Percentiles rank a stretch among this genome's conserved stretches.
Evolutionary conservation across 2,329 filamentous ascomycete genomes (phyloP).

Genomic region (Alternaria infectoria): DNA sequence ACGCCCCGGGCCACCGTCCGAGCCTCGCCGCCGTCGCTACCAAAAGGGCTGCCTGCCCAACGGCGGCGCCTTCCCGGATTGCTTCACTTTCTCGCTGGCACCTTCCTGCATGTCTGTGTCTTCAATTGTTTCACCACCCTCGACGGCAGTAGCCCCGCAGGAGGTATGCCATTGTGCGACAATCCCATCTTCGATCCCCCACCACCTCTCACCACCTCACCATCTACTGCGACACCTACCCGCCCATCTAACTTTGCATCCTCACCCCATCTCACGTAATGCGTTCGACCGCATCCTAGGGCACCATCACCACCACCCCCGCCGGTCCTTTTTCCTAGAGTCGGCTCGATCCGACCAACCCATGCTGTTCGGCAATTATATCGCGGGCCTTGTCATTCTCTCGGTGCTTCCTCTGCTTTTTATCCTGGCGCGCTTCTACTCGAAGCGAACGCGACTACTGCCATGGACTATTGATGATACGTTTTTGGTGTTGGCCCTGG

Average conservation of each 20-base stretch:
- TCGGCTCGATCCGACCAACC: background rate
- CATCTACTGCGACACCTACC: conserved; percentile 6
- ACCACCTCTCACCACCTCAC: background rate
- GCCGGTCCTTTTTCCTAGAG: conserved; percentile 3
- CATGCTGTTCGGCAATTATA: conserved; percentile 18
- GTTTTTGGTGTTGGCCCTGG: conserved; percentile 28
- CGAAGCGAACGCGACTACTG: conserved; percentile 26
- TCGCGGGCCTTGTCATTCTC: conserved; percentile 22
- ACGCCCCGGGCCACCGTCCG: background rate
- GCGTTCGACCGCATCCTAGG: conserved; percentile 13
- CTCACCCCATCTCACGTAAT: conserved; percentile 4
- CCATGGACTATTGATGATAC: conserved; percentile 29
- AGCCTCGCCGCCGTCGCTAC: conserved; percentile 4
- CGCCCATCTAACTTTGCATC: conserved; percentile 3
- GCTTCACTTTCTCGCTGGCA: conserved; percentile 2
- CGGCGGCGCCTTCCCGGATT: conserved; percentile 7
- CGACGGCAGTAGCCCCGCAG: conserved; percentile 7
- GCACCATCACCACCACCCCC: conserved; percentile 1
- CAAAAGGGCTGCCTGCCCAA: conserved; percentile 1
- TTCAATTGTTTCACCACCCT: conserved; percentile 22
- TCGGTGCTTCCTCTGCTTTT: conserved; percentile 25
- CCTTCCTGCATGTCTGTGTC: background rate
- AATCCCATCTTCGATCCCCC: background rate
- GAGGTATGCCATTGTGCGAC: background rate
- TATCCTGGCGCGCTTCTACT: conserved; percentile 22